phyloP scores from a whole-genome alignment of 1,284 basidiomycete genomes.

The Thecaphora thlaspeos region DNA sequence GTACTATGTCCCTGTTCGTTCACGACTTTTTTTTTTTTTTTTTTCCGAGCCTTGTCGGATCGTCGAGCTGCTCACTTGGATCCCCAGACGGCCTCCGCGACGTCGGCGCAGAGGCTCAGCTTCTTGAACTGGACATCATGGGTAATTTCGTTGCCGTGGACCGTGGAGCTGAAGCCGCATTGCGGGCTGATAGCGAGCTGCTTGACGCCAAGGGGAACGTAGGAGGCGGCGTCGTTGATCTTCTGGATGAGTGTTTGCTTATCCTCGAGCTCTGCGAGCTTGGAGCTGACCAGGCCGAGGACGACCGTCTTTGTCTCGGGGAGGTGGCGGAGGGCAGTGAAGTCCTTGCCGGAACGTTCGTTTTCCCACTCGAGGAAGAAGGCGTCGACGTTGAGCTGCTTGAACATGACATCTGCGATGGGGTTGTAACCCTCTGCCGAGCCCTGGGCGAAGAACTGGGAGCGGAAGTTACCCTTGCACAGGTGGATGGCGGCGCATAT shows the following conservation, averaged over 20 bases:
- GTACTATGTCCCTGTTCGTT: no score
- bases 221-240: conserved; percentile 68
- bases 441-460: conserved; percentile 56
- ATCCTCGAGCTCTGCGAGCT: conserved; percentile 69
- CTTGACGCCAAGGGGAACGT: conserved; percentile 64
- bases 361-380: conserved; percentile 79
- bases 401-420: conserved; percentile 70
- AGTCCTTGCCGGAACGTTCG: conserved; percentile 68
- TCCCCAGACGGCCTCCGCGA: conserved; percentile 57
- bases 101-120: conserved; percentile 63
- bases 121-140: conserved; percentile 64
- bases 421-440: conserved; percentile 72
- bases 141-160: conserved; percentile 59
- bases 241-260: conserved; percentile 65
- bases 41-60: no score
- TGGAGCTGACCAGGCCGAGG: conserved; percentile 73
- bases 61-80: conserved; percentile 9
- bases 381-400: conserved; percentile 70
- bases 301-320: conserved; percentile 70
- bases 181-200: conserved; percentile 71
- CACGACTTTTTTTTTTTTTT: no score
- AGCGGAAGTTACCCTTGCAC: conserved; percentile 74
- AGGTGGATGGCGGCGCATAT: conserved; percentile 72
- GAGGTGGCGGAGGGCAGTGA: conserved; percentile 60
- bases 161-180: conserved; percentile 72